A percentile compares a stretch with the other conserved stretches of the same genome.
Conservation (phyloP, 345 rosid genomes). For the Iberis pinnata region DNA sequence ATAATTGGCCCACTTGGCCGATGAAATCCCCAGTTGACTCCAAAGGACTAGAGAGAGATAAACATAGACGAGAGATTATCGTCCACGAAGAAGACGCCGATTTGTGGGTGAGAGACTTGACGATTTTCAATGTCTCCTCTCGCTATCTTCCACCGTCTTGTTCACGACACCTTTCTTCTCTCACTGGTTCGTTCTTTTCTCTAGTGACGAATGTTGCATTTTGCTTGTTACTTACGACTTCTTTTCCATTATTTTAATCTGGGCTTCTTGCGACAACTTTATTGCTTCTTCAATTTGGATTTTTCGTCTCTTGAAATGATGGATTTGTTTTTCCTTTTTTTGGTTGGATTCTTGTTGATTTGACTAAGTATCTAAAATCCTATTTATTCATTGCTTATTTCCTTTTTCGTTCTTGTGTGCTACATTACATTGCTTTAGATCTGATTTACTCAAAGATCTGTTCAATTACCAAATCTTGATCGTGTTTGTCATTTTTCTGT, state of each 20-base stretch:
- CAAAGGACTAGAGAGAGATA: slow-evolving; percentile 5
- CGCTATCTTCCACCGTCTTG: slow-evolving; percentile 16
- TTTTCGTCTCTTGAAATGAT: not conserved
- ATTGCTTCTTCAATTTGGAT: slow-evolving; percentile 7
- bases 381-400: not conserved
- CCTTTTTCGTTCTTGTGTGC: slow-evolving; percentile 5
- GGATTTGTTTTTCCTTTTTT: no score
- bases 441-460: slow-evolving; percentile 4
- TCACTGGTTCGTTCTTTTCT: slow-evolving; percentile 17
- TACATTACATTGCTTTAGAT: slow-evolving; percentile 22
- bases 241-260: not conserved
- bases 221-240: slow-evolving; percentile 17
- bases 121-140: slow-evolving; percentile 29
- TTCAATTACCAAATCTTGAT: not conserved
- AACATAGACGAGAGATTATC: slow-evolving; percentile 6
- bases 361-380: not conserved
- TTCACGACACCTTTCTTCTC: slow-evolving; percentile 18
- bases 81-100: slow-evolving; percentile 23
- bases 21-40: slow-evolving; percentile 20
- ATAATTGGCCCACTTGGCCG: slow-evolving; percentile 21
- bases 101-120: slow-evolving; percentile 11
- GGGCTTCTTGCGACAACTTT: slow-evolving; percentile 16
- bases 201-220: slow-evolving; percentile 20
- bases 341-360: slow-evolving; percentile 5
- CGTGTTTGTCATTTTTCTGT: not conserved